Base-by-base conservation (phyloP, 305 asterid species). In the Fraxinus greggii region DNA sequence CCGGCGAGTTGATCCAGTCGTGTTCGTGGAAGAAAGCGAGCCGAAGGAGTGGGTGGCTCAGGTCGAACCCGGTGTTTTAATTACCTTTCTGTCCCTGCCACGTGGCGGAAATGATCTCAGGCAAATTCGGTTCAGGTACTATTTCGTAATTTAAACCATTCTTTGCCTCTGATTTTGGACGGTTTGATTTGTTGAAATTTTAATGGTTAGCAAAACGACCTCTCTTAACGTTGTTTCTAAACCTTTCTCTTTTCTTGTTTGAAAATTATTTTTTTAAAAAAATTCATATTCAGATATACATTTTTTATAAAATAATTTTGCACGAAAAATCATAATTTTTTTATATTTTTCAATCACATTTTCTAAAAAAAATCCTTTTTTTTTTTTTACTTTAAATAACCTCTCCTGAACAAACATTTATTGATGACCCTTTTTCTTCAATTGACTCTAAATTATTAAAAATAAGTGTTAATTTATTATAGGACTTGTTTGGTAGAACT, bases 11-110 rank as follows among this genome's bases (percentile, higher is more conserved):
- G 97, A 92, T 74, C 91, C 97, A 85, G 89, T 94, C 7, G 95
- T 94, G 81, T 92, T 95, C 83, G 94, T 92, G 32, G 98, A 95
- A 88, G 99, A 95, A 90, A 92, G 73, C 83, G 98, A 94, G 87
- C 97, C 98, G 9, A 95, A 92, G 83, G 99, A 95, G 91, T 94
- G 99, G 98, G 99, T 95, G 77, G 99, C 99, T 24, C 99, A 95
- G 87, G 99, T 95, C 83, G 99, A 95, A 82, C 95, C 98, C 81
- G 99, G 99, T 6, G 99, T 95, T 10, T 85, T 95, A 78, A 95
- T 95, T 90, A 95, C 99, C 13, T 95, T 95, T 79, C 81, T 95
- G 84, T 95, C 99, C 38, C 69, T 95, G 86, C 98, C 98, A 51
- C 93, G 95, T 29, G 98, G 99, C 84, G 98, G 97, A 70, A 95